Evolutionary conservation across 2,329 filamentous ascomycete species (phyloP).

Genomic region (Fusarium verrucosum): DNA sequence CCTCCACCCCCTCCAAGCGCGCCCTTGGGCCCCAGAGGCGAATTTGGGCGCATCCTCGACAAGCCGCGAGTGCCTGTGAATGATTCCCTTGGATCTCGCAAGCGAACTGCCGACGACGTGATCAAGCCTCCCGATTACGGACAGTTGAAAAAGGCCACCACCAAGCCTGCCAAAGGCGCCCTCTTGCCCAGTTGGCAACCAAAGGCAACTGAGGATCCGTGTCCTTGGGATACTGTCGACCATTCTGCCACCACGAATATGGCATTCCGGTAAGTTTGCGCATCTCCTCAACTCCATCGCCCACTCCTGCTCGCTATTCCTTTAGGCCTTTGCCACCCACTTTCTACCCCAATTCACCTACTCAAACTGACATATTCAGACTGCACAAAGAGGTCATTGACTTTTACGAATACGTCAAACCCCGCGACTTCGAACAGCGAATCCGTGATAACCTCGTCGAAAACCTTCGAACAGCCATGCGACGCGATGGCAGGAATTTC

Average conservation of each 20-base stretch:
- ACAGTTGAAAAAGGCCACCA: conserved; percentile 61
- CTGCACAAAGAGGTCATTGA: conserved; percentile 90
- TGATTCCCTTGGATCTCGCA: conserved; percentile 69
- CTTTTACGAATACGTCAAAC: conserved; percentile 86
- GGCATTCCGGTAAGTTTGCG: conserved; percentile 63
- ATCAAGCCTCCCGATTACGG: conserved; percentile 68
- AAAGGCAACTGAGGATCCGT: conserved; percentile 53
- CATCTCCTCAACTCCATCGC: neutral
- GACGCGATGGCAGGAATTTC: conserved; percentile 59
- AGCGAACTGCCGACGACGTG: conserved; percentile 77
- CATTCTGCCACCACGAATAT: conserved; percentile 63
- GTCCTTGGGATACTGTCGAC: conserved; percentile 71
- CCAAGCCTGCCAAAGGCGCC: conserved; percentile 59
- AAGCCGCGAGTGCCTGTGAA: conserved; percentile 35
- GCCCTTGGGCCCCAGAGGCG: conserved; percentile 35
- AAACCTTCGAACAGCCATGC: conserved; percentile 70
- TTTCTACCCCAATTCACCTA: neutral
- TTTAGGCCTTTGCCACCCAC: too few relatives aligned
- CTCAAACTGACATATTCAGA: conserved; percentile 52
- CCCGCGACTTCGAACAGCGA: conserved; percentile 77
- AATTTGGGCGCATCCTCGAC: conserved; percentile 24
- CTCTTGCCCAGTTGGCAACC: conserved; percentile 64
- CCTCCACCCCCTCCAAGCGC: conserved; percentile 38
- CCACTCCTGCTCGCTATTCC: neutral
- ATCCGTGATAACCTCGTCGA: conserved; percentile 78